Conservation (phyloP, 192 early-diverging fungal genomes). For the Allomyces arbusculus region DNA sequence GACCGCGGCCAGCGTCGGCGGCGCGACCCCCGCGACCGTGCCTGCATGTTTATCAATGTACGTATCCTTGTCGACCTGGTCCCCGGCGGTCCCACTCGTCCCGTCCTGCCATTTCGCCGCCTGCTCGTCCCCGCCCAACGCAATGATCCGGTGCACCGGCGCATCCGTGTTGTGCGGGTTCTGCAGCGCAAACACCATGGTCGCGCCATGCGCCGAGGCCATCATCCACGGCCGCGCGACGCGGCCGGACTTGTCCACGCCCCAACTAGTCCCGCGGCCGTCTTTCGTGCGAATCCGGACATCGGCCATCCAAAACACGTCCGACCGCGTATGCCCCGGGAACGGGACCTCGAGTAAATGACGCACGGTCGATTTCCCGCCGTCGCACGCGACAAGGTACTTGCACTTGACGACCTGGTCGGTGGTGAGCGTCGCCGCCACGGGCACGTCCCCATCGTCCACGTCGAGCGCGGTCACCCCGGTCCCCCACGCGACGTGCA, state of each 20-base stretch:
- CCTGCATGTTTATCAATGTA: background rate
- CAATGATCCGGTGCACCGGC: background rate
- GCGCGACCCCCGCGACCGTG: background rate
- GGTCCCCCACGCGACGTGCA: background rate
- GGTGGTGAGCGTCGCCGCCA: background rate
- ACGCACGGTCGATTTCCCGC: conserved; percentile 13
- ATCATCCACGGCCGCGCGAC: background rate
- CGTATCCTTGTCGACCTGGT: background rate
- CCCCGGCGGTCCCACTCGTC: background rate
- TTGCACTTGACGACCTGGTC: conserved; percentile 6
- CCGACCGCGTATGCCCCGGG: conserved; percentile 12
- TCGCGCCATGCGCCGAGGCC: background rate
- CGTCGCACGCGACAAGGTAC: conserved; percentile 15
- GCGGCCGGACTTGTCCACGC: background rate
- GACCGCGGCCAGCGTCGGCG: background rate
- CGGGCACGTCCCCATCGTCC: no score
- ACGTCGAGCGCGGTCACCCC: background rate
- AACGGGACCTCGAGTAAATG: conserved; percentile 13
- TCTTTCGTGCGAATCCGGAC: background rate
- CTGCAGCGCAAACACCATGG: background rate
- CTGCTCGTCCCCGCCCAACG: background rate
- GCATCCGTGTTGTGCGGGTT: background rate
- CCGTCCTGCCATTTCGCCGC: background rate
- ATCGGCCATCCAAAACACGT: conserved; percentile 11
- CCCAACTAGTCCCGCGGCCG: background rate